Percentiles rank a stretch among this genome's conserved stretches.
phyloP scores from a whole-genome alignment of 176 grass and related monocot genomes.

The Bromus sterilis region DNA sequence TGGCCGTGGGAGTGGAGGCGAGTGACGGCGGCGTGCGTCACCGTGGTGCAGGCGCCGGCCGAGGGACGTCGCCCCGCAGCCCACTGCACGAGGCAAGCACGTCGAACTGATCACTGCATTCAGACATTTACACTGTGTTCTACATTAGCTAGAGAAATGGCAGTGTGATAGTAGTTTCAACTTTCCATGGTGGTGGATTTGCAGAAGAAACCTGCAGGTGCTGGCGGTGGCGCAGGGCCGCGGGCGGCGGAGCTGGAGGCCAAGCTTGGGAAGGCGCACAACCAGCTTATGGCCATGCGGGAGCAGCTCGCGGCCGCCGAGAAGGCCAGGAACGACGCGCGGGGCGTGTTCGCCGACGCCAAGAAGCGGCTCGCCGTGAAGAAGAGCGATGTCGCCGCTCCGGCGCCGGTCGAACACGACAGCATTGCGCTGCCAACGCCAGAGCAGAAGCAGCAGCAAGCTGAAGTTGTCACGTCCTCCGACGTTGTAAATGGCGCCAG shows the following conservation, averaged over 20 bases:
- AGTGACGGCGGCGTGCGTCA: conserved; percentile 22
- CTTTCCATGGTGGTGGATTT: background rate
- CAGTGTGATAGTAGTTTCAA: background rate
- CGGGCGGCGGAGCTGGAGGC: conserved; percentile 54
- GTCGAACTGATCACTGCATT: background rate
- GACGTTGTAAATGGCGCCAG: background rate
- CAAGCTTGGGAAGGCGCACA: conserved; percentile 59
- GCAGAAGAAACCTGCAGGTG: conserved; percentile 53
- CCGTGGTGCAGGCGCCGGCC: conserved; percentile 23
- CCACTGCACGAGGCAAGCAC: conserved; percentile 56
- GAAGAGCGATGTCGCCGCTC: background rate
- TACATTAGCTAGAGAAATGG: background rate
- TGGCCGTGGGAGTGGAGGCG: conserved; percentile 31
- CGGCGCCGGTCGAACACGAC: background rate
- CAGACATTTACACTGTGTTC: background rate
- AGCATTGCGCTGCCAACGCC: background rate
- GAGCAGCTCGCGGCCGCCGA: conserved; percentile 57
- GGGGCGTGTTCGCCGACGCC: conserved; percentile 37
- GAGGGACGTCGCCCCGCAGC: conserved; percentile 40
- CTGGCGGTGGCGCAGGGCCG: conserved; percentile 25
- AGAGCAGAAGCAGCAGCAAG: conserved; percentile 1
- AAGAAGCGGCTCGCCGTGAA: conserved; percentile 46
- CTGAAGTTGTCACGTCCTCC: background rate
- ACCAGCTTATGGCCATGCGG: conserved; percentile 46
- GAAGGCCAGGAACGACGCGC: conserved; percentile 59